phyloP scores from a whole-genome alignment of 179 eudicot species.

The Vitellaria paradoxa region DNA sequence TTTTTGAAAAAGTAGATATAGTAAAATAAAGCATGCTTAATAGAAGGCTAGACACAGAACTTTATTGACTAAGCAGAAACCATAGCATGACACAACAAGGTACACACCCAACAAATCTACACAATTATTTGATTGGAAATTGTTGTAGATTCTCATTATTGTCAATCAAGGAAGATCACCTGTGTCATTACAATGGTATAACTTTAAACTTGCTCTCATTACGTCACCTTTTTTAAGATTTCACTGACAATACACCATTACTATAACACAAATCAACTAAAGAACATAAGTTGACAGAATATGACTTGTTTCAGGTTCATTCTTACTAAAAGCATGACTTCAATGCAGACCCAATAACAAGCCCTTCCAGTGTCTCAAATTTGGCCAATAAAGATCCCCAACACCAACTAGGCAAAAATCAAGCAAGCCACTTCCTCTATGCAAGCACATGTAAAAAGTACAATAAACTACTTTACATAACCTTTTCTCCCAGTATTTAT shows the following conservation, averaged over 20 bases:
- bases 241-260: too few species aligned
- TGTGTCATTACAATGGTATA: background rate
- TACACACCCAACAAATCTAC: background rate
- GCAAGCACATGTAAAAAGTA: background rate
- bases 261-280: too few species aligned
- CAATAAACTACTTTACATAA: background rate
- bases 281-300: background rate
- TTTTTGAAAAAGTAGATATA: too few species aligned
- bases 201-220: too few species aligned
- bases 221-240: too few species aligned
- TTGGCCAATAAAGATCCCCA: too few species aligned
- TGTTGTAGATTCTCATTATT: background rate
- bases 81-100: background rate
- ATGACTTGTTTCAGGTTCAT: background rate
- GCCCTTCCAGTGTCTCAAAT: too few species aligned
- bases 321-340: too few species aligned
- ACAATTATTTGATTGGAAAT: background rate
- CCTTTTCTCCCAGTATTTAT: background rate
- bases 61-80: background rate
- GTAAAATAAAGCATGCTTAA: too few species aligned
- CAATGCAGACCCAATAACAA: too few species aligned
- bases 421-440: background rate
- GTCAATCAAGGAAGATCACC: background rate
- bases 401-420: background rate
- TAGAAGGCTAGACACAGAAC: background rate